Evolutionary conservation across 169 alveolate species (phyloP).

Genomic region (Miamiensis avidus): DNA sequence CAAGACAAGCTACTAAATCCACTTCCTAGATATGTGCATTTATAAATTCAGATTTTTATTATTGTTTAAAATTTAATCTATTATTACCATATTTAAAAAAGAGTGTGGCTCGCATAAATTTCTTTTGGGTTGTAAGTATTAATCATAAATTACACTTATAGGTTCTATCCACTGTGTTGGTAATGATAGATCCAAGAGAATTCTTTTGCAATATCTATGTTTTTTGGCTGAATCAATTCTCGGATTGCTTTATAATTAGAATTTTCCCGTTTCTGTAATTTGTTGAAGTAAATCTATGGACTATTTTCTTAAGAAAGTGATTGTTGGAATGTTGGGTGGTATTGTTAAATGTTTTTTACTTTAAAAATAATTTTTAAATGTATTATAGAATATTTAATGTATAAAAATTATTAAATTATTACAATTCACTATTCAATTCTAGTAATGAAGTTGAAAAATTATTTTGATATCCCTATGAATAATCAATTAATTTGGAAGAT

Average conservation of each 20-base stretch:
- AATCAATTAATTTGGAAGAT: not conserved
- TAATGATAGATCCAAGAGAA: not conserved
- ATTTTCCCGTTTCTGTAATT: not conserved
- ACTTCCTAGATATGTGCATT: too few species aligned
- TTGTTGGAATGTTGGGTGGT: not conserved
- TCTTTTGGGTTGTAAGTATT: not conserved
- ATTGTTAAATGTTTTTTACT: not conserved
- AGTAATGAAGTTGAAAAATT: too few species aligned
- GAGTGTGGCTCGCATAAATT: not conserved
- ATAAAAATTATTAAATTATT: too few species aligned
- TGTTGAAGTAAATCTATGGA: too few species aligned
- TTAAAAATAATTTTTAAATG: too few species aligned
- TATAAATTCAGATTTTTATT: too few species aligned
- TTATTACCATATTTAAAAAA: too few species aligned
- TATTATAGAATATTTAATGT: too few species aligned
- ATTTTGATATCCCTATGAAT: not conserved
- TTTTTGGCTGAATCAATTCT: too few species aligned
- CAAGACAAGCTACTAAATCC: too few species aligned
- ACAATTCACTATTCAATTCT: not conserved
- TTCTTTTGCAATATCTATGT: not conserved
- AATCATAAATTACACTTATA: not conserved
- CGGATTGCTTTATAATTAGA: not conserved
- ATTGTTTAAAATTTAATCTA: not conserved
- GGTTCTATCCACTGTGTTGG: not conserved
- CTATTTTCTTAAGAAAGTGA: not conserved